phyloP scores from a whole-genome alignment of 148 eudicot species.

The Pharnaceum exiguum region DNA sequence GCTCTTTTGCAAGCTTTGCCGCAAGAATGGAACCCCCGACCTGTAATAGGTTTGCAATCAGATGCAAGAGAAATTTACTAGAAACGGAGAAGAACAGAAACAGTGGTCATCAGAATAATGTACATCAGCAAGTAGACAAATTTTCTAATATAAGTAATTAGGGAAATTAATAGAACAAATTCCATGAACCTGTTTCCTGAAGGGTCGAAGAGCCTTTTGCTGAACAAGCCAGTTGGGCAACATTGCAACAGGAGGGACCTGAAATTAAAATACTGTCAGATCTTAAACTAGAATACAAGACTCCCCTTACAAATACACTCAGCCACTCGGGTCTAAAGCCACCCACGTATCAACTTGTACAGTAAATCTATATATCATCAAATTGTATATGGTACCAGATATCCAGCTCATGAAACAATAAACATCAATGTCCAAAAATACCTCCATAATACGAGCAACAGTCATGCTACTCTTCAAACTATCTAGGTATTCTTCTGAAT shows the following conservation, averaged over 20 bases:
- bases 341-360: too few species aligned
- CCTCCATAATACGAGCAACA: slow-evolving; percentile 76
- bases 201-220: slow-evolving; percentile 68
- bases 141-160: too few species aligned
- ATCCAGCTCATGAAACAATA: too few species aligned
- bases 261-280: slow-evolving; percentile 15
- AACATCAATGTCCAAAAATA: slow-evolving; percentile 10
- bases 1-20: slow-evolving; percentile 88
- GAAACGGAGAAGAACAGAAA: not conserved
- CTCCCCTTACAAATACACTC: too few species aligned
- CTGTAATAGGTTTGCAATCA: slow-evolving; percentile 20
- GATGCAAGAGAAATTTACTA: not conserved
- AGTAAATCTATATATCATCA: too few species aligned
- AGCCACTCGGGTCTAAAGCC: too few species aligned
- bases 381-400: too few species aligned
- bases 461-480: slow-evolving; percentile 66
- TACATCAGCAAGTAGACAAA: too few species aligned
- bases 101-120: not conserved
- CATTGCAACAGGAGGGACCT: slow-evolving; percentile 93
- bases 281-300: not conserved
- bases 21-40: slow-evolving; percentile 91
- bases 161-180: slow-evolving; percentile 2
- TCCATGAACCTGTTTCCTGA: slow-evolving; percentile 77
- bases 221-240: slow-evolving; percentile 72
- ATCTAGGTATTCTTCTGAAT: slow-evolving; percentile 70